These are phyloP conservation scores for Talaromyces sp. DNA, from an alignment of 2,329 filamentous ascomycete genomes.

Conservation along the genomic window DNA sequence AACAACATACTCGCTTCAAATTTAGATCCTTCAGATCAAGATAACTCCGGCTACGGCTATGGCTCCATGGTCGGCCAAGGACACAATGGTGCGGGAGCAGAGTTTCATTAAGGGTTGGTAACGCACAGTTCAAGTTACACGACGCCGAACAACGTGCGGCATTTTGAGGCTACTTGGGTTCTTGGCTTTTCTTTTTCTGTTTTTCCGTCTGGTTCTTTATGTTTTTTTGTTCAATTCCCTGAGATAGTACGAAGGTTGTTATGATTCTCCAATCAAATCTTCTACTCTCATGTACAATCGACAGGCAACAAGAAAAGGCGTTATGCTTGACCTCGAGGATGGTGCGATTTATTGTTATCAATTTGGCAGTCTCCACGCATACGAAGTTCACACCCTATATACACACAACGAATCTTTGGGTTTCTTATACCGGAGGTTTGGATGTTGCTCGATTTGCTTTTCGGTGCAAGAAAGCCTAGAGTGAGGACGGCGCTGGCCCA, in stretches of 20 bases:
- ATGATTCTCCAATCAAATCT: conserved; percentile 1
- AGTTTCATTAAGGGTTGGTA: conserved; percentile 34
- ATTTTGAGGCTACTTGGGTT: conserved; percentile 3
- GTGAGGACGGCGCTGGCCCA: neutral
- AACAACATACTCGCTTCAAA: conserved; percentile 43
- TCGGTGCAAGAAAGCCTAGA: conserved; percentile 5
- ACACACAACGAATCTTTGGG: conserved; percentile 9
- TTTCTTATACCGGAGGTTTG: conserved; percentile 7
- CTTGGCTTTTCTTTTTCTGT: neutral
- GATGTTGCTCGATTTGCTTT: conserved; percentile 11
- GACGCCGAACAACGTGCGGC: conserved; percentile 2
- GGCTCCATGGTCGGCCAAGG: conserved; percentile 42
- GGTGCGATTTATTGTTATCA: neutral
- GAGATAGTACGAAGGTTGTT: neutral
- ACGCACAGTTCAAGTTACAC: neutral
- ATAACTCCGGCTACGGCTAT: conserved; percentile 42
- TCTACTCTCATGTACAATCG: conserved; percentile 14
- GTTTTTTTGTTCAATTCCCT: conserved; percentile 1
- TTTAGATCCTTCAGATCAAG: conserved; percentile 43
- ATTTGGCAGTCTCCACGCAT: neutral
- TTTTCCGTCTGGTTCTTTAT: neutral
- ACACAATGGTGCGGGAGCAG: conserved; percentile 45
- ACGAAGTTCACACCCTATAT: neutral
- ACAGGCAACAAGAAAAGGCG: conserved; percentile 11
- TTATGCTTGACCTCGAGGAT: conserved; percentile 4